A percentile compares a stretch with the other conserved stretches of the same genome.
These are phyloP conservation scores for Fusarium sp. DNA, from an alignment of 2,329 filamentous ascomycete genomes.

Conservation along the genomic window DNA sequence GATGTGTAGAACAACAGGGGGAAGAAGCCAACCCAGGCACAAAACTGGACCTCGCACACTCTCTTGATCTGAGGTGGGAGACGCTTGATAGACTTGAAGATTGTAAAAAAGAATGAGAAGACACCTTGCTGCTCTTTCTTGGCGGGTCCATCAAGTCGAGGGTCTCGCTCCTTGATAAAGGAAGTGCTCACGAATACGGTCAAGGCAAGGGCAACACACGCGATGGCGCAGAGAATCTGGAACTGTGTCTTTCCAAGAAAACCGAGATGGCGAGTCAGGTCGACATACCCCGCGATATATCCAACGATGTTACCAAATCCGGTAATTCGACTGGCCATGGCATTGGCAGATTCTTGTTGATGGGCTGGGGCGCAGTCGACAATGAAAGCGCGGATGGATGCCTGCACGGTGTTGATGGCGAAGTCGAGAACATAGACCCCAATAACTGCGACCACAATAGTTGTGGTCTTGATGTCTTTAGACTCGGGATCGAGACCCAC, in stretches of 20 bases:
- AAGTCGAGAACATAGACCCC: conserved; percentile 94
- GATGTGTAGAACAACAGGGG: conserved; percentile 96
- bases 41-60: conserved; percentile 86
- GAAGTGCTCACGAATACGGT: conserved; percentile 78
- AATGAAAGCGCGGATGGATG: conserved; percentile 89
- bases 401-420: conserved; percentile 96
- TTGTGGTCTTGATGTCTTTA: conserved; percentile 68
- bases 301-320: conserved; percentile 92
- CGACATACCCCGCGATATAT: conserved; percentile 86
- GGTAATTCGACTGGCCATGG: conserved; percentile 89
- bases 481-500: conserved; percentile 79
- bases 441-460: conserved; percentile 83
- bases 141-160: conserved; percentile 74
- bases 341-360: conserved; percentile 93
- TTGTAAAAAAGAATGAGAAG: conserved; percentile 80
- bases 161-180: conserved; percentile 82
- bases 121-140: conserved; percentile 72
- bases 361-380: conserved; percentile 92
- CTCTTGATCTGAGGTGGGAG: conserved; percentile 84
- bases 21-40: conserved; percentile 95
- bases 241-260: conserved; percentile 92
- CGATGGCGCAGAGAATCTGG: conserved; percentile 89
- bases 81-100: conserved; percentile 79
- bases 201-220: conserved; percentile 75
- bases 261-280: conserved; percentile 79